Evolutionary conservation across 768 basidiomycete species (phyloP), one percentile per base, ranked within the genome.

Genomic region (Pleurotus cornucopiae): DNA sequence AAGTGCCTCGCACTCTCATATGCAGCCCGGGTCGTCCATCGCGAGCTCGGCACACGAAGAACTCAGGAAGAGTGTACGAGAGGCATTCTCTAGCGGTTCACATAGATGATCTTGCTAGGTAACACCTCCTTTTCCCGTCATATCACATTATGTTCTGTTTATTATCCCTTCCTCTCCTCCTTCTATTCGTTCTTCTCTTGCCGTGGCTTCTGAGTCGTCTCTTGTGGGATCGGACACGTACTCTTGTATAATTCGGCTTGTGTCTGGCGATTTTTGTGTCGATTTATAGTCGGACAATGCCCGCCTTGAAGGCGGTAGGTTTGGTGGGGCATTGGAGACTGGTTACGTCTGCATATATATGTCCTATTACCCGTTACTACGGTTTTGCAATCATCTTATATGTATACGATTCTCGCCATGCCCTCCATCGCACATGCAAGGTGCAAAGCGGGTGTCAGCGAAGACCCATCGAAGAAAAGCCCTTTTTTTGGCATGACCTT

Each of bases 51-150:
- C 39, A 34, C 86, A 89, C 55, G 89, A 91, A 58, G 89, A 91
- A 68, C 75, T 94, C 55, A 74, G 89, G 64, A 78, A 84, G 69
- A 94, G 91, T 60, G 89, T 94, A 55, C 77, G 88, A 54, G 91
- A 93, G 62, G 91, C 91, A 6, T 86, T 93, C 58, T 80, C 78
- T n/a, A 77, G 83, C 7, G 80, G 84, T 43, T 84, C 85, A 21
- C 80, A 82, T 62, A 79, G 78, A 58, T 83, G 68, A 71, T 57
- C 37, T 21, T 12, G 18, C 51, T 39, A 38, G 49, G n/a, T 49
- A 5, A 16, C 18, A 6, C 4, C 43, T 30, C 46, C 39, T 58
- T 60, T 58, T 54, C 47, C 60, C 60, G 52, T 57, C 56, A 54
- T 45, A 41, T 54, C 38, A 64, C 49, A 49, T 57, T 61, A 48